phyloP scores from a whole-genome alignment of 495 filamentous ascomycete species.

The Saxophila tyrrhenica region DNA sequence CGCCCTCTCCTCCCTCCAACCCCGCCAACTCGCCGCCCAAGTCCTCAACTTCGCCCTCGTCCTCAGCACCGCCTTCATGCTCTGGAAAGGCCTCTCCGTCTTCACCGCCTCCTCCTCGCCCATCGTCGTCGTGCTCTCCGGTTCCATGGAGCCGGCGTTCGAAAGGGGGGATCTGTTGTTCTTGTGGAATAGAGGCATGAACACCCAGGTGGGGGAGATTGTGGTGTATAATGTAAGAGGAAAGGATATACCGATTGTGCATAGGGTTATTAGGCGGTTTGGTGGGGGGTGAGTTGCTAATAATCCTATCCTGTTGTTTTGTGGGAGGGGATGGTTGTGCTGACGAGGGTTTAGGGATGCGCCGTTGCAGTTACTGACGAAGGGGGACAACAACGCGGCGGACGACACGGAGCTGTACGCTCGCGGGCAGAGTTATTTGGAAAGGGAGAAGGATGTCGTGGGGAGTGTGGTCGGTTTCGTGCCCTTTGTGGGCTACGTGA shows the following conservation, averaged over 20 bases:
- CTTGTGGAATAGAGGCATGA: constrained; percentile 80
- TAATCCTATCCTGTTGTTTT: neutral
- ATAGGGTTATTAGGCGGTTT: constrained; percentile 56
- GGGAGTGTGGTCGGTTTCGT: constrained; percentile 91
- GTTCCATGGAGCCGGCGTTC: constrained; percentile 95
- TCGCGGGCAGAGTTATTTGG: constrained; percentile 68
- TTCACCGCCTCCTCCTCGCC: constrained; percentile 77
- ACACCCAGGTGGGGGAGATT: constrained; percentile 71
- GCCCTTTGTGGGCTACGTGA: constrained; percentile 93
- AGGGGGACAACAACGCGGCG: constrained; percentile 90
- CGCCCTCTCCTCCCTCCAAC: constrained; percentile 46
- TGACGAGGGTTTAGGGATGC: constrained; percentile 14
- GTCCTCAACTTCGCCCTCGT: constrained; percentile 91
- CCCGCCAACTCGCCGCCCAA: constrained; percentile 78
- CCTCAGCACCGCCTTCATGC: constrained; percentile 91
- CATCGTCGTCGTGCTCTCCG: constrained; percentile 90
- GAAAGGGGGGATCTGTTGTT: constrained; percentile 89
- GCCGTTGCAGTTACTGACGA: constrained; percentile 68
- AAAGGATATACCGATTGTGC: constrained; percentile 92
- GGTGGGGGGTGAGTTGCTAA: constrained; percentile 38
- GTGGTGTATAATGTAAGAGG: constrained; percentile 90
- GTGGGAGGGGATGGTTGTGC: constrained; percentile 26
- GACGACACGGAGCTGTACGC: constrained; percentile 95
- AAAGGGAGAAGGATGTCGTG: constrained; percentile 77
- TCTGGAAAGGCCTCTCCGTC: constrained; percentile 93